Conservation (phyloP, 2,329 filamentous ascomycete species). For the Sporothrix schenckii region DNA sequence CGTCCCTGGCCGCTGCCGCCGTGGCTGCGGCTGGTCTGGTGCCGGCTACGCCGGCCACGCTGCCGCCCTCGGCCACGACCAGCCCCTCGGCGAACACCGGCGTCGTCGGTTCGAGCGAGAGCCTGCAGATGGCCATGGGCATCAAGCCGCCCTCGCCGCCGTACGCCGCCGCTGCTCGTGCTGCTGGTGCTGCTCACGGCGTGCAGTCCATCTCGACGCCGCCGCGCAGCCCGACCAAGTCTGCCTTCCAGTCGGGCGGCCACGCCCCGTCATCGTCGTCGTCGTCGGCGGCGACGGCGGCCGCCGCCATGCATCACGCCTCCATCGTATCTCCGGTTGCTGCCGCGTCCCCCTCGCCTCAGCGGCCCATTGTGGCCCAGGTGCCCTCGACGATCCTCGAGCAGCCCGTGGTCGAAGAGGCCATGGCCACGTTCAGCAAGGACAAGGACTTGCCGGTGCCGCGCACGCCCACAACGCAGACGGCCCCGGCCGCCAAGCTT, state of each 20-base stretch:
- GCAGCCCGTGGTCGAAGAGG: conserved; percentile 53
- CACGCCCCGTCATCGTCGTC: neutral
- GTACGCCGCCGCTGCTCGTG: conserved; percentile 24
- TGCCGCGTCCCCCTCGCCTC: conserved; percentile 51
- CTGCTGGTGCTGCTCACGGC: conserved; percentile 24
- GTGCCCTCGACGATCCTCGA: conserved; percentile 61
- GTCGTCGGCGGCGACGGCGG: neutral
- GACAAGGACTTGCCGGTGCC: conserved; percentile 28
- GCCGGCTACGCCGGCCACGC: conserved; percentile 47
- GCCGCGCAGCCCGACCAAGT: conserved; percentile 61
- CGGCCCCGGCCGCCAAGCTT: conserved; percentile 31
- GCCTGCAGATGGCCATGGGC: conserved; percentile 49
- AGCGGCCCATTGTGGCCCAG: conserved; percentile 53
- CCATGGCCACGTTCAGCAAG: conserved; percentile 41
- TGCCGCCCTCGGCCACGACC: conserved; percentile 15
- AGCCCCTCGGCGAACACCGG: conserved; percentile 30
- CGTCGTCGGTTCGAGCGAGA: conserved; percentile 46
- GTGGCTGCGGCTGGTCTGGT: conserved; percentile 23
- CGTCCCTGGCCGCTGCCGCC: conserved; percentile 27
- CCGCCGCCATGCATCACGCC: conserved; percentile 33
- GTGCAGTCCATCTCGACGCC: conserved; percentile 56
- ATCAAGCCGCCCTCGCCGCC: conserved; percentile 42
- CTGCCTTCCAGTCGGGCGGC: conserved; percentile 37
- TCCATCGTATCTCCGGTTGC: conserved; percentile 26
- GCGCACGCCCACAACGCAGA: conserved; percentile 14